Conservation (phyloP, 164 flowering plant genomes). For the Magnolia sinica region DNA sequence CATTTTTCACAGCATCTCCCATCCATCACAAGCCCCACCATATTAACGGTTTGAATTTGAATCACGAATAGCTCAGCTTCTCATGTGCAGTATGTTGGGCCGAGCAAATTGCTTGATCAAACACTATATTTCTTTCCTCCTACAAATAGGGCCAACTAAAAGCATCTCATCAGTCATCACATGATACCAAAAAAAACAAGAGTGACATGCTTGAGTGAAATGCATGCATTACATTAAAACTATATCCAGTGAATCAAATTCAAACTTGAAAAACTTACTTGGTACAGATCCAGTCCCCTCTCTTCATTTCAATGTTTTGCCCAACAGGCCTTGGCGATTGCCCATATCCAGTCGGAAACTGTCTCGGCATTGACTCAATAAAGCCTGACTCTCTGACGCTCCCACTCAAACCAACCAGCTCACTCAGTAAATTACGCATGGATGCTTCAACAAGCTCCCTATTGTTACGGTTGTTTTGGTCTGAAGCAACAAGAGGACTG, state of each 20-base stretch:
- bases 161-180: too few relatives aligned
- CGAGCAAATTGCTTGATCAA: too few relatives aligned
- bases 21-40: too few relatives aligned
- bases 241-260: not conserved
- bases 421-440: slow-evolving; percentile 58
- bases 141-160: too few relatives aligned
- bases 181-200: too few relatives aligned
- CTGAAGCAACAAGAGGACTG: slow-evolving; percentile 33
- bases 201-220: not conserved
- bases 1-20: too few relatives aligned
- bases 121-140: too few relatives aligned
- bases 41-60: too few relatives aligned
- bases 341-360: slow-evolving; percentile 36
- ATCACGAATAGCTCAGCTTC: too few relatives aligned
- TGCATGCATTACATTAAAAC: not conserved
- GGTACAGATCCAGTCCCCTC: slow-evolving; percentile 86
- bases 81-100: too few relatives aligned
- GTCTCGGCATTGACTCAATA: slow-evolving; percentile 32
- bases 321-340: slow-evolving; percentile 35
- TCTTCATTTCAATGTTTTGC: slow-evolving; percentile 65
- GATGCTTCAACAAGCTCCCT: slow-evolving; percentile 59
- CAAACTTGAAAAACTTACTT: slow-evolving; percentile 39
- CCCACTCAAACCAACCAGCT: slow-evolving; percentile 41
- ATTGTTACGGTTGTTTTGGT: slow-evolving; percentile 23
- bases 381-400: slow-evolving; percentile 12